Evolutionary conservation across 768 basidiomycete genomes (phyloP).

Genomic region (Collybiopsis luxurians): DNA sequence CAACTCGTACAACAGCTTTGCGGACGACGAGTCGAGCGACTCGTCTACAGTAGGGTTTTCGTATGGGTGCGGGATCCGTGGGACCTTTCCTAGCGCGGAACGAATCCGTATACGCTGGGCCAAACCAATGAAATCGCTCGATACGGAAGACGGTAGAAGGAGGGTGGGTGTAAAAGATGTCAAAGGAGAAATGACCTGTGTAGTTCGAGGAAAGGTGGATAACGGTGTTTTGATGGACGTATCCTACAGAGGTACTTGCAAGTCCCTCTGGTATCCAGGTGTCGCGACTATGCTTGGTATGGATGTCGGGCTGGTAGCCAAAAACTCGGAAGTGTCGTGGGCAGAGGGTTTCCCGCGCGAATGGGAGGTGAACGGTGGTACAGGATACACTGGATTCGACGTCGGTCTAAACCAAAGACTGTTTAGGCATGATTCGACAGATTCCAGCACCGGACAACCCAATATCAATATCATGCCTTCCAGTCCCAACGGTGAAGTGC

Average conservation of each 20-base stretch:
- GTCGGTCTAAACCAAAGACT: constrained; percentile 29
- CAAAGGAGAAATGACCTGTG: constrained; percentile 64
- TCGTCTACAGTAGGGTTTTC: constrained; percentile 53
- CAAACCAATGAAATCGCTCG: constrained; percentile 49
- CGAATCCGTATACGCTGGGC: constrained; percentile 79
- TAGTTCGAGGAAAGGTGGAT: constrained; percentile 48
- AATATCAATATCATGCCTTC: constrained; percentile 16
- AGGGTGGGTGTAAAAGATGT: constrained; percentile 69
- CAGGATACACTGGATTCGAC: constrained; percentile 73
- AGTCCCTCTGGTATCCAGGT: constrained; percentile 78
- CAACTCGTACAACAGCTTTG: constrained; percentile 60
- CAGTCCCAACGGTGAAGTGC: not conserved
- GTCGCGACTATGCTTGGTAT: constrained; percentile 79
- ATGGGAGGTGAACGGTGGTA: constrained; percentile 64
- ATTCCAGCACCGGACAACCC: constrained; percentile 32
- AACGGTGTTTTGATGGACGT: constrained; percentile 62
- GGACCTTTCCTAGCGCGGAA: constrained; percentile 76
- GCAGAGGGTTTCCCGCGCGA: constrained; percentile 42
- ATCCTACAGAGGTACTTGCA: constrained; percentile 71
- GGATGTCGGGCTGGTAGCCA: constrained; percentile 69
- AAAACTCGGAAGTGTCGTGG: constrained; percentile 71
- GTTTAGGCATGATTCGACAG: constrained; percentile 50
- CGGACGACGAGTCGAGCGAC: constrained; percentile 82
- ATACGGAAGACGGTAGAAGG: constrained; percentile 51
- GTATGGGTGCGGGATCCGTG: constrained; percentile 68